These are phyloP conservation scores for Acacia melanoxylon DNA, from an alignment of 306 rosid genomes.

Conservation along the genomic window DNA sequence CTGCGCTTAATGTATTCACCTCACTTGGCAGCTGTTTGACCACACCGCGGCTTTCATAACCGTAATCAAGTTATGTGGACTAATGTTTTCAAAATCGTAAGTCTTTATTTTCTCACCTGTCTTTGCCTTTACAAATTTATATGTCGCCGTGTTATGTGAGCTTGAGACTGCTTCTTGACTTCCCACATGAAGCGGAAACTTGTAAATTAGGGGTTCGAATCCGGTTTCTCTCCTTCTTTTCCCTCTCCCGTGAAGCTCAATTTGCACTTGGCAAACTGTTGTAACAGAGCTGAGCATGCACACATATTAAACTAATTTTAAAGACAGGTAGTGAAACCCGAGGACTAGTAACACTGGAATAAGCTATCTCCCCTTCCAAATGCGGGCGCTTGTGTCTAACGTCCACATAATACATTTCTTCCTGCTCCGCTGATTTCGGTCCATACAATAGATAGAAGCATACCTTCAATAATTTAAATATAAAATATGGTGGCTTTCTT, in stretches of 20 bases:
- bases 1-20: neutral
- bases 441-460: neutral
- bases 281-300: neutral
- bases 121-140: neutral
- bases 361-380: neutral
- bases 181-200: neutral
- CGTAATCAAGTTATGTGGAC: constrained; percentile 44
- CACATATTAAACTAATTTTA: neutral
- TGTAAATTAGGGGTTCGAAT: constrained; percentile 2
- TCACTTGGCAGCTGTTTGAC: neutral
- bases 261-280: neutral
- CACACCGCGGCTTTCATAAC: neutral
- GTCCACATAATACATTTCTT: constrained; percentile 17
- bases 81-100: constrained; percentile 52
- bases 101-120: constrained; percentile 4
- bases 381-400: constrained; percentile 13
- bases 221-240: neutral
- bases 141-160: neutral
- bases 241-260: neutral
- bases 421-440: neutral
- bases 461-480: neutral
- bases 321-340: neutral
- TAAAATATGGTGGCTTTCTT: neutral
- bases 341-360: neutral
- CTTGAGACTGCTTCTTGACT: neutral